phyloP scores from a whole-genome alignment of 2,329 filamentous ascomycete species.

The Cladophialophora chaetospira region DNA sequence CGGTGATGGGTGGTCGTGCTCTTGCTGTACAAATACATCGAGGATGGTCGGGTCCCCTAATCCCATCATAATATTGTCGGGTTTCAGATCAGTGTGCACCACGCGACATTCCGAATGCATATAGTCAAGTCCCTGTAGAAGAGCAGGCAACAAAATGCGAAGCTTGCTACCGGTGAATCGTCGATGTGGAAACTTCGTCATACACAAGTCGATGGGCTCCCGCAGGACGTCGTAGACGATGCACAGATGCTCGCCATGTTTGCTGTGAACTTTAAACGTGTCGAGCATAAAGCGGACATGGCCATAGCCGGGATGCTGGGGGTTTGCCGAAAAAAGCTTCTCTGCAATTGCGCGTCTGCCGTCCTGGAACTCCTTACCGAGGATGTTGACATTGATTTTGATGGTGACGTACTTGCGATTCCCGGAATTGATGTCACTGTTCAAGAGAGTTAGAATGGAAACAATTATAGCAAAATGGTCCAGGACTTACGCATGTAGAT shows the following conservation, averaged over 20 bases:
- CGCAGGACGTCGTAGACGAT: constrained; percentile 45
- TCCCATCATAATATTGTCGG: constrained; percentile 47
- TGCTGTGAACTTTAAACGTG: constrained; percentile 38
- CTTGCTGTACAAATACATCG: constrained; percentile 39
- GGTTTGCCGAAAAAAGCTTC: constrained; percentile 38
- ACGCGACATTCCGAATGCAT: constrained; percentile 44
- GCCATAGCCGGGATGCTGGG: constrained; percentile 39
- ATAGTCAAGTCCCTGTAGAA: constrained; percentile 46
- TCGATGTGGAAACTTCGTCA: constrained; percentile 35
- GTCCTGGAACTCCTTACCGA: constrained; percentile 31
- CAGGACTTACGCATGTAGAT: constrained; percentile 36
- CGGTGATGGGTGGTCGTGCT: constrained; percentile 38
- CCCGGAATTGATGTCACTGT: constrained; percentile 20
- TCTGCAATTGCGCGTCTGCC: constrained; percentile 37
- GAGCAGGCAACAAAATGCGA: constrained; percentile 40
- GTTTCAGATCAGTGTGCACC: constrained; percentile 51
- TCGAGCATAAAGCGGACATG: constrained; percentile 41
- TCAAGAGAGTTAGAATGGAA: not conserved
- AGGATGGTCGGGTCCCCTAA: constrained; percentile 37
- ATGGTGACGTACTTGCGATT: constrained; percentile 39
- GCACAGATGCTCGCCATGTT: constrained; percentile 40
- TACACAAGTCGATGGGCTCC: constrained; percentile 42
- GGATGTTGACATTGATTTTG: constrained; percentile 40
- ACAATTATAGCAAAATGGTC: not conserved
- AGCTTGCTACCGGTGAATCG: constrained; percentile 36